A percentile compares a stretch with the other conserved stretches of the same genome.
phyloP scores from a whole-genome alignment of 495 filamentous ascomycete genomes.

The Daldinia decipiens region DNA sequence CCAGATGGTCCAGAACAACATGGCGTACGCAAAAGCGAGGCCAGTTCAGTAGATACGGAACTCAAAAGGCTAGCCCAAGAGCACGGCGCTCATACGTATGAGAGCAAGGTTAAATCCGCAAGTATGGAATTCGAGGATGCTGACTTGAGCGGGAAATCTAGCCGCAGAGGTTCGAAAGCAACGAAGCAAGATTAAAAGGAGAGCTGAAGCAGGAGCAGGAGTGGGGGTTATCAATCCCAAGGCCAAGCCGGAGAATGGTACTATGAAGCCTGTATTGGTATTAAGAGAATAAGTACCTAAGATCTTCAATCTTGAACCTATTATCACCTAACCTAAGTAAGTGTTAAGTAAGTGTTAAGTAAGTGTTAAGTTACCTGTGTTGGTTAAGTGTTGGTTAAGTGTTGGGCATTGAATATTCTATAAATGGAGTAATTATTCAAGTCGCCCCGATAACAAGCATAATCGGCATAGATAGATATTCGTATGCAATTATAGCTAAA shows the following conservation, averaged over 20 bases:
- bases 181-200: conserved; percentile 34
- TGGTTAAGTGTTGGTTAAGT: background rate
- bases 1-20: conserved; percentile 23
- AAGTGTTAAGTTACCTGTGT: background rate
- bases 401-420: background rate
- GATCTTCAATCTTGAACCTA: background rate
- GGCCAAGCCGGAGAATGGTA: conserved; percentile 15
- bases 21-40: conserved; percentile 28
- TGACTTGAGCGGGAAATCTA: conserved; percentile 23
- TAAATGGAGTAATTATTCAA: background rate
- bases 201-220: background rate
- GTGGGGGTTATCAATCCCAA: background rate
- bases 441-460: background rate
- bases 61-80: background rate
- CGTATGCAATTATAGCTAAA: background rate
- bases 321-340: background rate
- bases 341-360: background rate
- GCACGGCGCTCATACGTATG: conserved; percentile 22
- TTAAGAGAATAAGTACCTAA: background rate
- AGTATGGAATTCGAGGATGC: conserved; percentile 39
- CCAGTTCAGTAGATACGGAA: conserved; percentile 20
- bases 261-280: conserved; percentile 23
- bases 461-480: background rate
- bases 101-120: conserved; percentile 31
- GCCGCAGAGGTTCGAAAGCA: conserved; percentile 28